These are phyloP conservation scores for Paragyromitra xinjiangensis DNA, from an alignment of 495 filamentous ascomycete genomes.

Conservation along the genomic window DNA sequence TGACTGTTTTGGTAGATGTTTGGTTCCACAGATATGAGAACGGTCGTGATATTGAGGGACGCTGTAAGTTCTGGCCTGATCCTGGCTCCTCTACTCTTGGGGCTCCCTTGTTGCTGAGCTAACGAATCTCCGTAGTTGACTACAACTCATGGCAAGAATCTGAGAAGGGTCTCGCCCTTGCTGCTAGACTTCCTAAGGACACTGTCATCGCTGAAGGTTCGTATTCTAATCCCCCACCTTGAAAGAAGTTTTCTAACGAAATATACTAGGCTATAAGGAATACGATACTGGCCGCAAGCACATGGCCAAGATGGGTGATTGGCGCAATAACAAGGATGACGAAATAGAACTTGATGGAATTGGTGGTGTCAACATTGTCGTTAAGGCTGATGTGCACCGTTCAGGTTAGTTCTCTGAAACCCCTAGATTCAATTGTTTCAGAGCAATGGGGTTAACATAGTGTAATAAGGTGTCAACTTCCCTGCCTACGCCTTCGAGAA, in stretches of 20 bases:
- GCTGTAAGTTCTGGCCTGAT: constrained; percentile 70
- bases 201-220: constrained; percentile 84
- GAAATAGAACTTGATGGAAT: constrained; percentile 94
- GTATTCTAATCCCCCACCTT: neutral
- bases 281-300: constrained; percentile 88
- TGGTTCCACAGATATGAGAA: constrained; percentile 97
- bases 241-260: neutral
- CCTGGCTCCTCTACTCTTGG: neutral
- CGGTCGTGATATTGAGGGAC: constrained; percentile 86
- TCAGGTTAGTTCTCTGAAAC: constrained; percentile 68
- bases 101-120: constrained; percentile 17
- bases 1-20: constrained; percentile 71
- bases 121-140: constrained; percentile 70
- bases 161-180: constrained; percentile 76
- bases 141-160: constrained; percentile 99
- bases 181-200: constrained; percentile 76
- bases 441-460: constrained; percentile 16
- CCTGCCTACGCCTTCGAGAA: constrained; percentile 97
- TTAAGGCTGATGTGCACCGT: constrained; percentile 96
- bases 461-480: constrained; percentile 84
- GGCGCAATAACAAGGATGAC: constrained; percentile 87
- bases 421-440: neutral
- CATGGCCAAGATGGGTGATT: constrained; percentile 87
- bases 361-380: constrained; percentile 95
- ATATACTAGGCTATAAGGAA: constrained; percentile 79